Evolutionary conservation across 306 rosid genomes (phyloP).

Genomic region (Quercus glauca): DNA sequence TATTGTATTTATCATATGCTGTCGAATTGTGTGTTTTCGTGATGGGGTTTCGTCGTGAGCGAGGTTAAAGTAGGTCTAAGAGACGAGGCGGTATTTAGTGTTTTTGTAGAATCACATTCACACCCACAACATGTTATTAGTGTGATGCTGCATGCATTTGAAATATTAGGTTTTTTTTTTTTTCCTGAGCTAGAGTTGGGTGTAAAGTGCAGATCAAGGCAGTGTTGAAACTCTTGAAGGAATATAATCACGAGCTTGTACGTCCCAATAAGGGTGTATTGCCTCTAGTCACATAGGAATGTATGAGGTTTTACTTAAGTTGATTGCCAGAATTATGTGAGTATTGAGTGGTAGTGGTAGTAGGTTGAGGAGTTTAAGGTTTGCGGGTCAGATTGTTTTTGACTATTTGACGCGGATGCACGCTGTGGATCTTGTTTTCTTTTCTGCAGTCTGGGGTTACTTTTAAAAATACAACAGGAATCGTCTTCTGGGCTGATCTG

Average conservation of each 20-base stretch:
- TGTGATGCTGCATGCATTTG: too few species aligned
- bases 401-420: constrained; percentile 38
- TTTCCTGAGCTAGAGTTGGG: constrained; percentile 21
- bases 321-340: constrained; percentile 45
- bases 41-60: constrained; percentile 31
- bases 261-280: constrained; percentile 34
- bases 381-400: constrained; percentile 31
- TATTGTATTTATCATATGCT: constrained; percentile 19
- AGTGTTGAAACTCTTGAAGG: constrained; percentile 28
- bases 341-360: not conserved
- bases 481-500: constrained; percentile 35
- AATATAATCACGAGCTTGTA: constrained; percentile 37
- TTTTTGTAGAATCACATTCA: too few species aligned
- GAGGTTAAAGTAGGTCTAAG: constrained; percentile 25
- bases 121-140: too few species aligned
- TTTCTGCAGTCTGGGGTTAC: constrained; percentile 31
- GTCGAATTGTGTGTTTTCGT: constrained; percentile 36
- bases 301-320: constrained; percentile 34
- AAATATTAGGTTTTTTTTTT: too few species aligned
- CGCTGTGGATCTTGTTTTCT: constrained; percentile 29
- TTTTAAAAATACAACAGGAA: constrained; percentile 20
- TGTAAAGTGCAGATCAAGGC: constrained; percentile 43
- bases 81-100: constrained; percentile 15
- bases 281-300: constrained; percentile 35
- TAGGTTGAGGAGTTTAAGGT: constrained; percentile 34